These are phyloP conservation scores for Persicaria tinctoria DNA, from an alignment of 148 eudicot species.

Conservation along the genomic window DNA sequence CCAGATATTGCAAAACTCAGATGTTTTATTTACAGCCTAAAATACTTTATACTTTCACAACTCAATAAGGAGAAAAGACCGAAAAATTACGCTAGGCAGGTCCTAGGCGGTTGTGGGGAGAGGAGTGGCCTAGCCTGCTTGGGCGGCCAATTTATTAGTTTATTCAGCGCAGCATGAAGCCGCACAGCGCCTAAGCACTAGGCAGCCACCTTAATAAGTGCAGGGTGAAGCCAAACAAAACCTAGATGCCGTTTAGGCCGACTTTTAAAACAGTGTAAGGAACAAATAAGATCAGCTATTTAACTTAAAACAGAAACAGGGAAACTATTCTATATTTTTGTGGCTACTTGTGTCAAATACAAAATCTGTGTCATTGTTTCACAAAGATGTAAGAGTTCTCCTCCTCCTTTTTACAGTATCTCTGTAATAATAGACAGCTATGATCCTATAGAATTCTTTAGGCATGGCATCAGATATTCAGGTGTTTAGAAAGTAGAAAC, in stretches of 20 bases:
- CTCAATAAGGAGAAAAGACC: background rate
- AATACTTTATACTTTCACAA: background rate
- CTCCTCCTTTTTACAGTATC: background rate
- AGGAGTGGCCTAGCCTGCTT: no score
- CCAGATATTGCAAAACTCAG: background rate
- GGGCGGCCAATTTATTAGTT: no score
- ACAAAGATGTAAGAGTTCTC: background rate
- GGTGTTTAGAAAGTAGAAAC: background rate
- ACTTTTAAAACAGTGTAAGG: background rate
- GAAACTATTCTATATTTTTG: background rate
- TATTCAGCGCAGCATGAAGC: no score
- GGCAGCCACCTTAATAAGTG: no score
- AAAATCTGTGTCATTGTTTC: background rate
- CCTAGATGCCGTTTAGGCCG: no score
- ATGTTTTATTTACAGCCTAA: background rate
- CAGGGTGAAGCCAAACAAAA: no score
- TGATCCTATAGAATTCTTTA: background rate
- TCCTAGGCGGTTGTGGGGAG: no score
- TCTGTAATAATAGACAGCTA: background rate
- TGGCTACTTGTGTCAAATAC: background rate
- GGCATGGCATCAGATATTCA: background rate
- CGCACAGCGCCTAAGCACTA: no score
- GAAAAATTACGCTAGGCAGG: no score
- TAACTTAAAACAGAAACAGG: background rate
- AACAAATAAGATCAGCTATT: background rate